Conservation (phyloP, 2,329 filamentous ascomycete species). For the Ophiostoma australiae region DNA sequence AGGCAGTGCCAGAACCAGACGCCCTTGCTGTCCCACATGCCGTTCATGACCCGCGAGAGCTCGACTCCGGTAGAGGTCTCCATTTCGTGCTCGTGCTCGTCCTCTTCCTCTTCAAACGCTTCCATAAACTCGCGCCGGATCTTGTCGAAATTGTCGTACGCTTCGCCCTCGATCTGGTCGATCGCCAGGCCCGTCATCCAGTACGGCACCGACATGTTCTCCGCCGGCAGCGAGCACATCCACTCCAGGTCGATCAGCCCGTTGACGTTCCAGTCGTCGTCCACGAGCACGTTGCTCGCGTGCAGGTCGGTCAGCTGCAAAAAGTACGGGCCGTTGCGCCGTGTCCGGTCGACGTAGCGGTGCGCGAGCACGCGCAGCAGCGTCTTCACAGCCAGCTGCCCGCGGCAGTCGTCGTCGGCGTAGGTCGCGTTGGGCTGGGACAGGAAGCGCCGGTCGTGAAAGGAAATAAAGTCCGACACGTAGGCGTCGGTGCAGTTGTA, state of each 20-base stretch:
- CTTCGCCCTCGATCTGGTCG: conserved; percentile 7
- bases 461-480: conserved; percentile 30
- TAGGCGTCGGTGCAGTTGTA: conserved; percentile 33
- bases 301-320: conserved; percentile 33
- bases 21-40: conserved; percentile 16
- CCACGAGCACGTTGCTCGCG: conserved; percentile 34
- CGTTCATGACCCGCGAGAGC: conserved; percentile 6
- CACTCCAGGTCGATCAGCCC: conserved; percentile 35
- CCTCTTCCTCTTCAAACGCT: neutral
- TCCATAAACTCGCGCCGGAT: conserved; percentile 16
- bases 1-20: conserved; percentile 17
- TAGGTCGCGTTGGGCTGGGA: conserved; percentile 30
- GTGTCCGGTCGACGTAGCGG: neutral
- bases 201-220: conserved; percentile 32
- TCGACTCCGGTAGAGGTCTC: neutral
- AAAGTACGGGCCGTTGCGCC: conserved; percentile 25
- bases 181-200: conserved; percentile 30
- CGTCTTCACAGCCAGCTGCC: conserved; percentile 30
- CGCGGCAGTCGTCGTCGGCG: conserved; percentile 29
- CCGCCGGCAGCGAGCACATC: conserved; percentile 32
- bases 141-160: neutral
- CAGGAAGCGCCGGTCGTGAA: conserved; percentile 32
- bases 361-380: conserved; percentile 18
- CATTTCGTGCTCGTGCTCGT: neutral
- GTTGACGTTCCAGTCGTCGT: conserved; percentile 35